These are phyloP conservation scores for Aspergillus kassunensis DNA, from an alignment of 495 filamentous ascomycete genomes.

Conservation along the genomic window DNA sequence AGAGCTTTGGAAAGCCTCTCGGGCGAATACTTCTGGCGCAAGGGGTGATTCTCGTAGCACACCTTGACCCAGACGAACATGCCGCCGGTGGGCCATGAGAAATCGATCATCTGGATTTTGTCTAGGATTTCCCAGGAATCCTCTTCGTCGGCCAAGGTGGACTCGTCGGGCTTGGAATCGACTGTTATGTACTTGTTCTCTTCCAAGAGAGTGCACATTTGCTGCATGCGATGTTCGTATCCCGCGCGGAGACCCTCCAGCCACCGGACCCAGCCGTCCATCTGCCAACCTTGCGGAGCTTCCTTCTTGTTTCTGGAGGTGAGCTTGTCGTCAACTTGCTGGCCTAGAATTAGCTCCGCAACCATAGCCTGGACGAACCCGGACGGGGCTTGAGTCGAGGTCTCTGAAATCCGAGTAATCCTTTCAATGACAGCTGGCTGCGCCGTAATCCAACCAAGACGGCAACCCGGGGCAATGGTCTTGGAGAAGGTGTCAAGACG, in stretches of 20 bases:
- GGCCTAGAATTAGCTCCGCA: slow-evolving; percentile 70
- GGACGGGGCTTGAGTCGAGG: slow-evolving; percentile 74
- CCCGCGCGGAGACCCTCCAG: slow-evolving; percentile 72
- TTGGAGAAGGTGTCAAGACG: slow-evolving; percentile 82
- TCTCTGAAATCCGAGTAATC: slow-evolving; percentile 65
- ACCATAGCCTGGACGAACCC: slow-evolving; percentile 86
- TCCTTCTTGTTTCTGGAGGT: slow-evolving; percentile 24
- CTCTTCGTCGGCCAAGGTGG: slow-evolving; percentile 33
- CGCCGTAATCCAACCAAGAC: slow-evolving; percentile 76
- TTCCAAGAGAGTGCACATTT: slow-evolving; percentile 68
- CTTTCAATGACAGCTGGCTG: slow-evolving; percentile 75
- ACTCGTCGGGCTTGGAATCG: slow-evolving; percentile 29
- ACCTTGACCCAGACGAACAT: slow-evolving; percentile 89
- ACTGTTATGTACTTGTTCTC: slow-evolving; percentile 53
- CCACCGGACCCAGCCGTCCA: slow-evolving; percentile 87
- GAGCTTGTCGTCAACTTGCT: slow-evolving; percentile 37
- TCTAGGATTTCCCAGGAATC: slow-evolving; percentile 65
- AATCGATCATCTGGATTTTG: slow-evolving; percentile 66
- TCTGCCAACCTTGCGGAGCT: slow-evolving; percentile 62
- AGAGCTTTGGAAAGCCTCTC: slow-evolving; percentile 54
- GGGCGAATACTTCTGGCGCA: slow-evolving; percentile 45
- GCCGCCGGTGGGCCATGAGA: slow-evolving; percentile 76
- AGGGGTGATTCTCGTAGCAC: slow-evolving; percentile 65
- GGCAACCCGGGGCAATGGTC: slow-evolving; percentile 71
- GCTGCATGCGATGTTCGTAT: slow-evolving; percentile 78